Base-by-base conservation (phyloP, 1,284 basidiomycete species). In the Cutaneotrichosporon dermatis region DNA sequence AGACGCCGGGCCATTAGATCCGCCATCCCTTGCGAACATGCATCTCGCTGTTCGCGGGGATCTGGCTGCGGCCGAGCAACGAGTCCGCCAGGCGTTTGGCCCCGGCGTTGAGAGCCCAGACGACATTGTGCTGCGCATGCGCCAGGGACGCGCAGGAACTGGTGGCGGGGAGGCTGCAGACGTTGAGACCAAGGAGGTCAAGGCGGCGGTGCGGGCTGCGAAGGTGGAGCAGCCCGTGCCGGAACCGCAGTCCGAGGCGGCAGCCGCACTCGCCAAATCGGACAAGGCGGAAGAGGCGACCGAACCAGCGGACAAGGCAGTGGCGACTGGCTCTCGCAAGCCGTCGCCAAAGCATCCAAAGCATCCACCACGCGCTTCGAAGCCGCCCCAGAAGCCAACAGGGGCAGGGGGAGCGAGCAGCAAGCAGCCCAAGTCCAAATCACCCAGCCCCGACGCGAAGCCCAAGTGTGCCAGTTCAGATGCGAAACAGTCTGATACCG, bases 81-180 rank as follows among this genome's bases (percentile, higher is more conserved):
- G 69, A 8, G 69, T 77, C 12, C 68, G 65, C 40, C 58, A 60
- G 4, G 73, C 70, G 6, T 77, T 77, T 45, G 66, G 66, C 0
- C 60, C 67, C 4, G 66, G 55, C 8, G 67, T 68, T 16, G 72
- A 79, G 51, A 83, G 82, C 63, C 83, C 83, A 25, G 83, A 84
- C 62, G 83, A 83, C 59, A 66, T 80, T 39, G 80, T 83, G 8
- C 61, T 81, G 51, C 69, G 76, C 43, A 80, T 78, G 44, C 69
- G 82, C 56, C 75, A 79, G 58, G 81, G 81, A 3, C 80, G 81
- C 6, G 75, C 74, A 2, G 77, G 73, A 6, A 73, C 70, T 0
- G 69, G 62, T 9, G 70, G 61, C 6, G 62, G 65, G 5, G 61
- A 61, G 3, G 16, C 36, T 25, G 25, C 25, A 6, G 4, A n/a